Base-by-base conservation (phyloP, 148 eudicot genomes). In the Cornus controversa region DNA sequence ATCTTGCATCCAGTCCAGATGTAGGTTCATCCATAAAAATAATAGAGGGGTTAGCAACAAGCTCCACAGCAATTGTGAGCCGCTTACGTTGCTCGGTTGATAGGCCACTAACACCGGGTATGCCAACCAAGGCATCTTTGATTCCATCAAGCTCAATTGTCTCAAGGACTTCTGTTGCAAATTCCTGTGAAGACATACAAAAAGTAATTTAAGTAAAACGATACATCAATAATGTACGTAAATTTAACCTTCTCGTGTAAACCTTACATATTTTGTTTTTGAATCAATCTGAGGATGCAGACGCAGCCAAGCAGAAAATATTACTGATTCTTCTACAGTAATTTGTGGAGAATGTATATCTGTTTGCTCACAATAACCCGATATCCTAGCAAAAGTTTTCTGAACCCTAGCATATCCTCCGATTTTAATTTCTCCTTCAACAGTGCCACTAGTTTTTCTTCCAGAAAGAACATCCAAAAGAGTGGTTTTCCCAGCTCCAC, bases 401-500 rank as follows among this genome's bases (percentile, higher is more conserved):
- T 92, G 98, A 68, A 84, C 86, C 79, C 92, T 94, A 0, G 89
- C 88, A 81, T 82, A 83, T 34, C 98, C 98, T 60, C 90, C 91
- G 28, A 94, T 85, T 69, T 75, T 81, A 73, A 94, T 88, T 29
- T 89, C 91, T 63, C 98, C 98, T 90, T 92, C 89, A n/a, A 89
- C 77, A 64, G 72, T 73, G 64, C 97, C 98, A 81, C 88, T 85
- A 40, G 94, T 92, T 84, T 94, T 94, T 80, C 97, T 88, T 73
- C 98, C 93, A 23, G 97, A 60, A 45, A 94, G 90, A 80, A 94
- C 95, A 84, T 94, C 95, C 4, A 94, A 80, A 82, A 94, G 97
- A 72, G 98, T 94, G 16, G 97, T 94, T 79, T 92, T 94, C 23
- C 98, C 97, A 80, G 97, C 93, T 70, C 98, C 98, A 82, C 95